Evolutionary conservation across 1,284 basidiomycete species (phyloP).

Genomic region (Ceratobasidium sp.): DNA sequence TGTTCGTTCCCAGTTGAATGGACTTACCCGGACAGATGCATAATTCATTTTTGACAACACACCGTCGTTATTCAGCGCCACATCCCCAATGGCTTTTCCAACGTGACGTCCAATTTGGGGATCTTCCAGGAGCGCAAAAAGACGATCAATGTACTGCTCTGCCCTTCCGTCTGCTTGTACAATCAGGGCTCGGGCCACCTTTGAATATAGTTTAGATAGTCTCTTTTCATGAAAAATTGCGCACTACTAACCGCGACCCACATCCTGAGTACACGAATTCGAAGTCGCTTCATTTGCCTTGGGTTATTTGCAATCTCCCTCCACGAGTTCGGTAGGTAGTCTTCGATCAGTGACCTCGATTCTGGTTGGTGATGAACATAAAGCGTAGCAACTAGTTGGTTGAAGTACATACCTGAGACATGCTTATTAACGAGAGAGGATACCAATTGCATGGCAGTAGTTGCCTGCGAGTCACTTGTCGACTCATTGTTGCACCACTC

Average conservation of each 20-base stretch:
- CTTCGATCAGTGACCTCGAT: constrained; percentile 44
- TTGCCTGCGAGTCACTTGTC: constrained; percentile 63
- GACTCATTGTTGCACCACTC: constrained; percentile 63
- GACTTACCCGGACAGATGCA: constrained; percentile 71
- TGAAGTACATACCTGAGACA: constrained; percentile 57
- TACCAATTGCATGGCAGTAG: constrained; percentile 66
- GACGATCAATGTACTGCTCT: constrained; percentile 61
- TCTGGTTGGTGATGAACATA: not conserved
- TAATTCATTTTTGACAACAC: constrained; percentile 79
- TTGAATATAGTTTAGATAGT: constrained; percentile 2
- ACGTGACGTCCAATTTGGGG: constrained; percentile 66
- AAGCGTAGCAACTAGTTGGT: not conserved
- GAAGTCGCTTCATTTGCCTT: constrained; percentile 35
- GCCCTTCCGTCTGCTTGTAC: constrained; percentile 71
- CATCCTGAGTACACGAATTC: constrained; percentile 57
- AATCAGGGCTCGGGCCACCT: constrained; percentile 82
- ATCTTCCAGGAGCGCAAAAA: constrained; percentile 75
- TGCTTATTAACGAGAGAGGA: constrained; percentile 80
- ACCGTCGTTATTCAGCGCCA: constrained; percentile 62
- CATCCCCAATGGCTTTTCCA: constrained; percentile 72
- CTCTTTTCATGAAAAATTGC: constrained; percentile 42
- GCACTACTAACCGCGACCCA: constrained; percentile 71
- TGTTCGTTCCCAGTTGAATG: constrained; percentile 39
- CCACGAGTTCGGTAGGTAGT: constrained; percentile 41
- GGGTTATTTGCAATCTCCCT: constrained; percentile 19